Evolutionary conservation across 768 basidiomycete species (phyloP).

Genomic region (Psilocybe sp.): DNA sequence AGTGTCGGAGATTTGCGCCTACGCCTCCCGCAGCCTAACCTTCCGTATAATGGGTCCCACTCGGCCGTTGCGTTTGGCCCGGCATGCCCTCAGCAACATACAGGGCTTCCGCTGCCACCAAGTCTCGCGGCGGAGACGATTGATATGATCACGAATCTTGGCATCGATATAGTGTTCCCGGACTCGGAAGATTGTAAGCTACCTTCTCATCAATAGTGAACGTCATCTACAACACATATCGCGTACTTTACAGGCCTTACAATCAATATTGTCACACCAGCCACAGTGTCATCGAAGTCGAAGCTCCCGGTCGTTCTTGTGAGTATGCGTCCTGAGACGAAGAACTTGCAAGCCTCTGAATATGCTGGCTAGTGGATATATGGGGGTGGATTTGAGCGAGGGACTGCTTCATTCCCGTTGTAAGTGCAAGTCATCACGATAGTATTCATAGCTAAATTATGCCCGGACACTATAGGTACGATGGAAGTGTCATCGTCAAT

Average conservation of each 20-base stretch:
- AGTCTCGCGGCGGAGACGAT: conserved; percentile 29
- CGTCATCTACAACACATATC: background rate
- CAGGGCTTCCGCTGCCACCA: conserved; percentile 28
- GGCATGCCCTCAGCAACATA: conserved; percentile 42
- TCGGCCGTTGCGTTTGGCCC: conserved; percentile 36
- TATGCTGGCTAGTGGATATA: conserved; percentile 41
- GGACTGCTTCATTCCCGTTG: conserved; percentile 6
- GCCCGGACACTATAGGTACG: conserved; percentile 26
- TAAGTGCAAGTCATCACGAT: background rate
- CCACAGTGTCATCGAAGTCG: conserved; percentile 31
- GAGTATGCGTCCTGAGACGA: conserved; percentile 15
- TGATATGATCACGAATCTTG: conserved; percentile 26
- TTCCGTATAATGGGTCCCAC: conserved; percentile 30
- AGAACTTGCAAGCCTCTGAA: background rate
- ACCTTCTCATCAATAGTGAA: background rate
- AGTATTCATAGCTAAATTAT: conserved; percentile 7
- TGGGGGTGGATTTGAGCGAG: conserved; percentile 27
- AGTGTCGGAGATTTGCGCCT: conserved; percentile 35
- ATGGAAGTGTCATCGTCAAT: conserved; percentile 37
- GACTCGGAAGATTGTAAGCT: conserved; percentile 43
- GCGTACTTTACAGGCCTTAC: conserved; percentile 35
- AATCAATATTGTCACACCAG: conserved; percentile 48
- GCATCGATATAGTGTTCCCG: conserved; percentile 25
- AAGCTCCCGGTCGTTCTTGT: conserved; percentile 53
- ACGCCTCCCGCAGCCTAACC: conserved; percentile 35